Conservation (phyloP, 2,329 filamentous ascomycete species). For the Cladophialophora yegresii region DNA sequence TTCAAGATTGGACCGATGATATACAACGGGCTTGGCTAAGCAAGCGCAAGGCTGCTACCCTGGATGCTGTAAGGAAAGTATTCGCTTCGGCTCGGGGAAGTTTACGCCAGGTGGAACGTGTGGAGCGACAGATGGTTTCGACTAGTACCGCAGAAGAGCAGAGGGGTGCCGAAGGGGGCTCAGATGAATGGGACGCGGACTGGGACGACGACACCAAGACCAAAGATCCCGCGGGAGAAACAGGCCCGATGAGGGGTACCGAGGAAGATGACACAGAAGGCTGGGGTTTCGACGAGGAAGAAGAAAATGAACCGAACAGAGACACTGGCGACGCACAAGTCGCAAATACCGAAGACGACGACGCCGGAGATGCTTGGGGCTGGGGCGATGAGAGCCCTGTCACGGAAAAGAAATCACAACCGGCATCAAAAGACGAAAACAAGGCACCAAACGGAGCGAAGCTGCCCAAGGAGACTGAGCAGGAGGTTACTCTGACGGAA, state of each 20-base stretch:
- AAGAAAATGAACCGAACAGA: slow-evolving; percentile 40
- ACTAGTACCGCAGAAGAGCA: slow-evolving; percentile 60
- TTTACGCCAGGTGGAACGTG: slow-evolving; percentile 72
- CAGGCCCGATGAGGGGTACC: not conserved
- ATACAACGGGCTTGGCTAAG: slow-evolving; percentile 82
- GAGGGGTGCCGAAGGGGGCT: slow-evolving; percentile 42
- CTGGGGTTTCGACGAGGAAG: slow-evolving; percentile 54
- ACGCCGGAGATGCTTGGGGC: slow-evolving; percentile 71
- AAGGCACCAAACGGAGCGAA: slow-evolving; percentile 19
- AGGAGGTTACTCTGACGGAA: slow-evolving; percentile 78
- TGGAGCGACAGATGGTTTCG: slow-evolving; percentile 80
- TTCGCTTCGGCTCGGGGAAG: slow-evolving; percentile 67
- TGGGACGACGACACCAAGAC: slow-evolving; percentile 64
- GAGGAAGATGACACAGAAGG: slow-evolving; percentile 56
- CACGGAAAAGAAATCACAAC: slow-evolving; percentile 36
- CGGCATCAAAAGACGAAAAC: slow-evolving; percentile 7
- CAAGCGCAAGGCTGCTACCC: slow-evolving; percentile 75
- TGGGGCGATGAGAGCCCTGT: slow-evolving; percentile 71
- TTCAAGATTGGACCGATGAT: slow-evolving; percentile 78
- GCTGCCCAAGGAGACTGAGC: slow-evolving; percentile 37
- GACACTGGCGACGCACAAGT: slow-evolving; percentile 38
- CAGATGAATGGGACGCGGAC: slow-evolving; percentile 72
- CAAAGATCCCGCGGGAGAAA: not conserved
- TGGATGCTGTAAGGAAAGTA: slow-evolving; percentile 71
- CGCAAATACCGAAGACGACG: slow-evolving; percentile 41